Evolutionary conservation across 129 eudicot genomes (phyloP).

Genomic region (Tagetes erecta): DNA sequence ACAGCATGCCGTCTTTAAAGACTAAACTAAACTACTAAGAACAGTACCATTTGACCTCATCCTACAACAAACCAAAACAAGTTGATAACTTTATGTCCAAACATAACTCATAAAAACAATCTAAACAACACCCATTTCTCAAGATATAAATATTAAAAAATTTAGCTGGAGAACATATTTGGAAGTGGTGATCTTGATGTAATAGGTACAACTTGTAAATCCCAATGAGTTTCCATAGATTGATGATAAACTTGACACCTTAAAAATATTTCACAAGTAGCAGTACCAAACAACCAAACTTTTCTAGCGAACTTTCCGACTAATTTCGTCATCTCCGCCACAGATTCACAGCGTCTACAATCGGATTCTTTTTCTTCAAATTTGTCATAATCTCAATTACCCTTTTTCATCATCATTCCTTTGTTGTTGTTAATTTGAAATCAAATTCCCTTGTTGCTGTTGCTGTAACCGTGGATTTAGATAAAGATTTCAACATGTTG

Average conservation of each 20-base stretch:
- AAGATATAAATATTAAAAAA: neutral
- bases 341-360: slow-evolving; percentile 58
- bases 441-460: slow-evolving; percentile 12
- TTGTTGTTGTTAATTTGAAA: slow-evolving; percentile 3
- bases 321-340: slow-evolving; percentile 60
- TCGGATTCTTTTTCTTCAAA: slow-evolving; percentile 64
- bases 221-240: slow-evolving; percentile 91
- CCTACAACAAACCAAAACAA: slow-evolving; percentile 38
- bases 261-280: slow-evolving; percentile 92
- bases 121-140: slow-evolving; percentile 3
- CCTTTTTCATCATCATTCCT: slow-evolving; percentile 53
- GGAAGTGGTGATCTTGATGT: slow-evolving; percentile 71
- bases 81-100: slow-evolving; percentile 4
- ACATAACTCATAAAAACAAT: slow-evolving; percentile 10
- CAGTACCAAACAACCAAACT: slow-evolving; percentile 85
- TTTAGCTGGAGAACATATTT: slow-evolving; percentile 71
- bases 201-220: slow-evolving; percentile 90
- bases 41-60: slow-evolving; percentile 60
- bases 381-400: slow-evolving; percentile 70
- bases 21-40: slow-evolving; percentile 54
- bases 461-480: no score
- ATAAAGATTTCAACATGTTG: no score
- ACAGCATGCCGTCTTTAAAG: slow-evolving; percentile 52
- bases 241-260: slow-evolving; percentile 93
- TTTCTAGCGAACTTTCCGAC: slow-evolving; percentile 44